Evolutionary conservation across 495 filamentous ascomycete genomes (phyloP).

Genomic region (Neurospora sp.): DNA sequence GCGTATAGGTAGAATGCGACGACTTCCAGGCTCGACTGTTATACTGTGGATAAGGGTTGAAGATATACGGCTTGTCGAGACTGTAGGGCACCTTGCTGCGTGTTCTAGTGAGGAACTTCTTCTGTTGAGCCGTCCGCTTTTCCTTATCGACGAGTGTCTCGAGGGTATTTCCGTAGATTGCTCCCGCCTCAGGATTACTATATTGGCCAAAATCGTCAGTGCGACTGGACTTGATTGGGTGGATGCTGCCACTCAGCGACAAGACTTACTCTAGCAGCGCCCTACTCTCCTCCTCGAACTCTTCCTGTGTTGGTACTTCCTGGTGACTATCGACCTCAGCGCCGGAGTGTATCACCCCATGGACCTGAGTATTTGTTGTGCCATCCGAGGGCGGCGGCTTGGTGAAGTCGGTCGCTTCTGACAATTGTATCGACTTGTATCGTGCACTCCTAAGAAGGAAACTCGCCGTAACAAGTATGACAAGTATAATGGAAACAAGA

Average conservation of each 20-base stretch:
- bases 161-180: conserved; percentile 39
- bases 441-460: neutral
- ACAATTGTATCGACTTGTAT: neutral
- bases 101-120: conserved; percentile 15
- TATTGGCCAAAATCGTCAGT: conserved; percentile 3
- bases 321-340: neutral
- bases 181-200: conserved; percentile 23
- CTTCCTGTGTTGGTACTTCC: conserved; percentile 10
- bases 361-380: neutral
- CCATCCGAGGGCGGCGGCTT: neutral
- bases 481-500: neutral
- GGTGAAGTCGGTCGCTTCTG: neutral
- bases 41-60: conserved; percentile 41
- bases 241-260: no score
- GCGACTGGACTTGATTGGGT: neutral
- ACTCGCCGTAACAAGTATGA: neutral
- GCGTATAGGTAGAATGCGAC: conserved; percentile 19
- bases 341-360: neutral
- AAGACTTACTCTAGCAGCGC: conserved; percentile 27
- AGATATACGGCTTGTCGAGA: conserved; percentile 24
- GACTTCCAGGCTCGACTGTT: conserved; percentile 25
- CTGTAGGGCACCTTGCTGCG: conserved; percentile 17
- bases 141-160: conserved; percentile 25
- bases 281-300: conserved; percentile 33
- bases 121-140: conserved; percentile 11